phyloP scores from a whole-genome alignment of 257 asterid species.

The Agastache rugosa region DNA sequence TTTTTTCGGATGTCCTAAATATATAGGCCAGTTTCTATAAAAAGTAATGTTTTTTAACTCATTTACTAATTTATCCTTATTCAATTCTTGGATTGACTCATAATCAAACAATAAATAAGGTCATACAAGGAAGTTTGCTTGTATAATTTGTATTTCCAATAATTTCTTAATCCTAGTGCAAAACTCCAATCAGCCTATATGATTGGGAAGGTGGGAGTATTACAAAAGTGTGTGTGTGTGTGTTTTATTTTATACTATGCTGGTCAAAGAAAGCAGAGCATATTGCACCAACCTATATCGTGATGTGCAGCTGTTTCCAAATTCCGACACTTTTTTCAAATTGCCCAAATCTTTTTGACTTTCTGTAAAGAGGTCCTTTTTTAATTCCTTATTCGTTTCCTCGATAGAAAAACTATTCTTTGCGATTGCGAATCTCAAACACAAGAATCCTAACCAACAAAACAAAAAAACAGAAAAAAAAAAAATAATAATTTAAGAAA shows the following conservation, averaged over 20 bases:
- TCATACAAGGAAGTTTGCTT: too few relatives aligned
- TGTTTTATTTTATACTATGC: background rate
- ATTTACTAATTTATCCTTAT: too few relatives aligned
- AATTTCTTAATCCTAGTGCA: too few relatives aligned
- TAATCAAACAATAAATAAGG: too few relatives aligned
- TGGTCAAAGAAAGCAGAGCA: slow-evolving; percentile 45
- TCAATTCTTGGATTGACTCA: too few relatives aligned
- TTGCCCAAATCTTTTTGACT: slow-evolving; percentile 48
- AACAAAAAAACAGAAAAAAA: background rate
- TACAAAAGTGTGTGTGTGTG: background rate
- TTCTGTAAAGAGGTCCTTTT: slow-evolving; percentile 27
- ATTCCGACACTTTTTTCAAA: slow-evolving; percentile 14
- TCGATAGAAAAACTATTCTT: slow-evolving; percentile 1
- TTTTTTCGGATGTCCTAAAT: too few relatives aligned
- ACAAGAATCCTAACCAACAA: slow-evolving; percentile 43
- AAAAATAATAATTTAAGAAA: background rate
- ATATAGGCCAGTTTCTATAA: too few relatives aligned
- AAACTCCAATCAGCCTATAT: too few relatives aligned
- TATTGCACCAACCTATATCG: slow-evolving; percentile 29
- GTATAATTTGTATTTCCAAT: too few relatives aligned
- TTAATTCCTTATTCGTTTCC: slow-evolving; percentile 35
- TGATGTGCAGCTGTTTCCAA: slow-evolving; percentile 44
- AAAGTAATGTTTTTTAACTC: too few relatives aligned
- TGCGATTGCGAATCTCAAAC: slow-evolving; percentile 42
- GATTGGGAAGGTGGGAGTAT: too few relatives aligned